These are phyloP conservation scores for Boletus edulis DNA, from an alignment of 768 basidiomycete genomes.

Conservation along the genomic window DNA sequence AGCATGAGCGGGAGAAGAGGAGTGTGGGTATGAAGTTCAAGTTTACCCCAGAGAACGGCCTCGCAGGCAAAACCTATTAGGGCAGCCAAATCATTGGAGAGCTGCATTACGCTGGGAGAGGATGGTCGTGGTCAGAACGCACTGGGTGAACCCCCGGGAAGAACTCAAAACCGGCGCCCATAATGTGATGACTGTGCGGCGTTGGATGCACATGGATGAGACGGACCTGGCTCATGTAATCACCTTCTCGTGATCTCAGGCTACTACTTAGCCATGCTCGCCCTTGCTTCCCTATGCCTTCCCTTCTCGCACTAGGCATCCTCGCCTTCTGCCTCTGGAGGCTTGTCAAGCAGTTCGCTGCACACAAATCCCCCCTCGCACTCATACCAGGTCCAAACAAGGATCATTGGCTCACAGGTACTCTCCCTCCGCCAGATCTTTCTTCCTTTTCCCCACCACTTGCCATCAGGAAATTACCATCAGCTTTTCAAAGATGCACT, in stretches of 20 bases:
- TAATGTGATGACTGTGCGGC: neutral
- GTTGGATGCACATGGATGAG: neutral
- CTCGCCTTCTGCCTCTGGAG: conserved; percentile 17
- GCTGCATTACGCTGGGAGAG: conserved; percentile 15
- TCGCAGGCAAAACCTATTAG: conserved; percentile 39
- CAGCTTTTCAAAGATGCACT: conserved; percentile 33
- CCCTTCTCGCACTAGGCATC: conserved; percentile 1
- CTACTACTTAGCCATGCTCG: too few species aligned
- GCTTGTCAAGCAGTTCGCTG: conserved; percentile 10
- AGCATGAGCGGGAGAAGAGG: neutral
- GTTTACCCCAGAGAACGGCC: conserved; percentile 34
- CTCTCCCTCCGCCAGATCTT: too few species aligned
- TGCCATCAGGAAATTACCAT: conserved; percentile 30
- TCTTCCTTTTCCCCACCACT: neutral
- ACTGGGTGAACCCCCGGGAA: neutral
- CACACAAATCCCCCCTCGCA: conserved; percentile 16
- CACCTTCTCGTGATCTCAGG: too few species aligned
- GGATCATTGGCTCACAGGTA: conserved; percentile 37
- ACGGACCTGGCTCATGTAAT: too few species aligned
- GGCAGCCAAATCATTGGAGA: conserved; percentile 31
- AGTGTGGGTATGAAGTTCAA: neutral
- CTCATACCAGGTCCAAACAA: conserved; percentile 29
- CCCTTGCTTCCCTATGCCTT: neutral
- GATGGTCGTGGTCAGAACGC: neutral
- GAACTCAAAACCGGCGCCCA: neutral